phyloP scores from a whole-genome alignment of 352 stramenopile species.

The Bremia lactucae region DNA sequence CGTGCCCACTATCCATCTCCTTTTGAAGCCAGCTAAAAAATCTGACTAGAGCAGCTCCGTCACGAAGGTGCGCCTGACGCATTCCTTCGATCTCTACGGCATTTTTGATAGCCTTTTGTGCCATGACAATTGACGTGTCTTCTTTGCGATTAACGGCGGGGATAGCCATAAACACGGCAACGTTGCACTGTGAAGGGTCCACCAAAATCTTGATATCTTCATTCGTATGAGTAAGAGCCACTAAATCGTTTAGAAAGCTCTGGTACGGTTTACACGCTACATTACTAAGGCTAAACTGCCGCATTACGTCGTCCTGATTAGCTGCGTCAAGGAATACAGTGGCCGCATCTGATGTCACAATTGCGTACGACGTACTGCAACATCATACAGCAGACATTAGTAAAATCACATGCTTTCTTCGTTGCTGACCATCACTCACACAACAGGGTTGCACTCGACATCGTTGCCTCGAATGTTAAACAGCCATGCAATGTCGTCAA shows the following conservation, averaged over 20 bases:
- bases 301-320: slow-evolving; percentile 47
- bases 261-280: slow-evolving; percentile 61
- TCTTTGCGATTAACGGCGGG: slow-evolving; percentile 63
- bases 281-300: slow-evolving; percentile 35
- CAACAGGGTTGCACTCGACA: slow-evolving; percentile 95
- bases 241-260: slow-evolving; percentile 34
- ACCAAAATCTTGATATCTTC: slow-evolving; percentile 54
- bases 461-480: slow-evolving; percentile 97
- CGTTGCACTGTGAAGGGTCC: slow-evolving; percentile 76
- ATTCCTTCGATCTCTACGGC: slow-evolving; percentile 92
- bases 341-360: slow-evolving; percentile 84
- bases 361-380: slow-evolving; percentile 83
- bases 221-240: slow-evolving; percentile 36
- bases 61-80: slow-evolving; percentile 89
- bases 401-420: background rate
- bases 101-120: slow-evolving; percentile 91
- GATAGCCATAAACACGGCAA: slow-evolving; percentile 73
- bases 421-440: slow-evolving; percentile 53
- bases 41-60: slow-evolving; percentile 90
- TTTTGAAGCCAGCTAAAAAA: slow-evolving; percentile 91
- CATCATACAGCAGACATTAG: background rate
- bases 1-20: slow-evolving; percentile 37
- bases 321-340: slow-evolving; percentile 88
- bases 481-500: slow-evolving; percentile 97
- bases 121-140: slow-evolving; percentile 66